Evolutionary conservation across 2,329 filamentous ascomycete genomes (phyloP), one percentile per base, ranked within the genome.

Genomic region (Orbilia blumenaviensis): DNA sequence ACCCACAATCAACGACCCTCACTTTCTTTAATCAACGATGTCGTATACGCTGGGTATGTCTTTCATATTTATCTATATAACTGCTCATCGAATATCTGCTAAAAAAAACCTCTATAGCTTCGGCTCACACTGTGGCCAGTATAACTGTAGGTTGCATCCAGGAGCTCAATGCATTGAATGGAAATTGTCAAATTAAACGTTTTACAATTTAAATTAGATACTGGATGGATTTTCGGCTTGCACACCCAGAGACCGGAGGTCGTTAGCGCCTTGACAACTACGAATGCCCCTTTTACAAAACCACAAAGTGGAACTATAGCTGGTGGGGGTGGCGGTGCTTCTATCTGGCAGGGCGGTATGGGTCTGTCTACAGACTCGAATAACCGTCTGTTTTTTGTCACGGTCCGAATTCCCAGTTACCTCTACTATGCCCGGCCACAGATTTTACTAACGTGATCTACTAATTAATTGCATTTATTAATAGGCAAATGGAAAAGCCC

Each of bases 51-150:
- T 0, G 86, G 83, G 0, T 74, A 56, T 44, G 61, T 18, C n/a
- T n/a, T 16, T 6, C 7, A 52, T 14, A 21, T 8, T 41, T 23
- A 2, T 2, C 8, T 50, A 21, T 8, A 29, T 23, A 2, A 1
- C 8, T 50, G 2, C 21, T 38, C 32, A 14, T 34, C n/a, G 7
- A 10, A 8, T 42, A 25, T 21, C 12, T 41, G 1, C 62, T 74
- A 29, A 66, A 5, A 16, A 14, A 2, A 2, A n/a, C 3, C n/a
- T 29, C 6, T 1, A 18, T 46, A 75, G 69, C 10, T 88, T 88
- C 74, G 87, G 86, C 0, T 87, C 86, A 8, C 85, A 88, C 75
- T 88, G 87, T 58, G 87, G 87, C 23, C 83, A 85, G 66, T 88
- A 85, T 80, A 87, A 88, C 79, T 87, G 74, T 71, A 68, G 67